phyloP scores from a whole-genome alignment of 2,329 filamentous ascomycete species.

The Ophiocordyceps robertsii region DNA sequence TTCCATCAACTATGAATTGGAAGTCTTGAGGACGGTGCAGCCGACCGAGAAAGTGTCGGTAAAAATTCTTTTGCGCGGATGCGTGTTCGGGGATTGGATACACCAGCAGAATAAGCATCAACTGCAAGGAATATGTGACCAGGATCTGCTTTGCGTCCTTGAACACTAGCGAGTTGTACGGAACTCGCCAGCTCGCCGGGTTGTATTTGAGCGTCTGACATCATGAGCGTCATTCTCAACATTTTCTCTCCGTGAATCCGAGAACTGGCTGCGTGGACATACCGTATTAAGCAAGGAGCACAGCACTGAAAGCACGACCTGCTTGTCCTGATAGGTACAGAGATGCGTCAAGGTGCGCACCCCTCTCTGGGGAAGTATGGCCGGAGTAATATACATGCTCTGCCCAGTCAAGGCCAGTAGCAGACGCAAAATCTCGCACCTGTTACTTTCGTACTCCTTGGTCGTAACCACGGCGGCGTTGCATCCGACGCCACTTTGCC shows the following conservation, averaged over 20 bases:
- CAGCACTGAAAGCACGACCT: constrained; percentile 75
- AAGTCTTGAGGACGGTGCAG: constrained; percentile 92
- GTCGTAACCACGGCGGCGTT: constrained; percentile 79
- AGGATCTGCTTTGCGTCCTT: constrained; percentile 83
- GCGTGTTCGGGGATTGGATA: constrained; percentile 77
- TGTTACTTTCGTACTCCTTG: constrained; percentile 85
- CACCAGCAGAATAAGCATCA: constrained; percentile 72
- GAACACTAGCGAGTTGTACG: constrained; percentile 85
- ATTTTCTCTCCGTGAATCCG: not conserved
- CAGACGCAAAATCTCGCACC: constrained; percentile 77
- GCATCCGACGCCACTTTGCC: constrained; percentile 95
- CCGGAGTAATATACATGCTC: constrained; percentile 84
- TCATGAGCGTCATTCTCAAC: constrained; percentile 3
- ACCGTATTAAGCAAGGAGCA: constrained; percentile 93
- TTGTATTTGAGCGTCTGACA: constrained; percentile 83
- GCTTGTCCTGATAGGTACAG: constrained; percentile 78
- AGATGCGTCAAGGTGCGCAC: constrained; percentile 80
- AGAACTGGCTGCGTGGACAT: constrained; percentile 15
- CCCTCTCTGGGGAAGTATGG: constrained; percentile 66
- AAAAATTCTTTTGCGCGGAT: constrained; percentile 70
- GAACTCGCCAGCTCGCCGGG: constrained; percentile 82
- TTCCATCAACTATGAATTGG: constrained; percentile 90
- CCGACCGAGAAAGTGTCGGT: constrained; percentile 81
- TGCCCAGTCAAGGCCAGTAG: constrained; percentile 78
- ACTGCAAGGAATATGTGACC: constrained; percentile 82